Conservation (phyloP, 2,329 filamentous ascomycete species). For the Penicillium sp. region DNA sequence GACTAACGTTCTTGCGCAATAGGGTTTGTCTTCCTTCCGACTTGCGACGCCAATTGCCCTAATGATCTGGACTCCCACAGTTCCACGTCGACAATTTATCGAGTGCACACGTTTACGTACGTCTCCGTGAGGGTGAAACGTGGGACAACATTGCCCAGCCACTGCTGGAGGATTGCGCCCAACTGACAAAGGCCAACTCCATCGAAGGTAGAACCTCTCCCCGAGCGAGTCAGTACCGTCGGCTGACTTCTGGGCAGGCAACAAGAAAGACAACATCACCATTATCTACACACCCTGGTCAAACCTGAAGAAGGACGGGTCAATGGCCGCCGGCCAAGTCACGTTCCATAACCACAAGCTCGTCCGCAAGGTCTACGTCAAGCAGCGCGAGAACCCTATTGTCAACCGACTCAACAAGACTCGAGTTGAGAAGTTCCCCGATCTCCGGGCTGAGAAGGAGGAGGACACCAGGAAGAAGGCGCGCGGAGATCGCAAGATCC, state of each 20-base stretch:
- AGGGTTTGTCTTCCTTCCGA: constrained; percentile 33
- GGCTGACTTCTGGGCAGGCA: constrained; percentile 59
- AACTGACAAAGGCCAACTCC: constrained; percentile 97
- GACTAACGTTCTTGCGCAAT: constrained; percentile 10
- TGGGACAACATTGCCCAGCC: constrained; percentile 81
- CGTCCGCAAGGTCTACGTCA: constrained; percentile 80
- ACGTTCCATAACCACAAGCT: constrained; percentile 85
- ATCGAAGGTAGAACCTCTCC: constrained; percentile 71
- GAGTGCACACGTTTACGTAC: constrained; percentile 93
- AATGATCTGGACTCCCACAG: constrained; percentile 45
- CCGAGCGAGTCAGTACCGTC: not conserved
- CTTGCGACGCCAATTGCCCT: constrained; percentile 8
- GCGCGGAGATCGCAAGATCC: constrained; percentile 59
- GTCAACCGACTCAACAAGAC: constrained; percentile 99
- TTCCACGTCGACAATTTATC: constrained; percentile 98
- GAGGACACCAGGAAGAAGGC: constrained; percentile 71
- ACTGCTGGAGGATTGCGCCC: constrained; percentile 84
- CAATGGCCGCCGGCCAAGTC: constrained; percentile 94
- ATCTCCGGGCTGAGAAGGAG: constrained; percentile 80
- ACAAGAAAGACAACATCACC: constrained; percentile 98
- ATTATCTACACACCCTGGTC: constrained; percentile 98
- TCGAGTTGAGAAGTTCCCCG: constrained; percentile 81
- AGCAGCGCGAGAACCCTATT: constrained; percentile 80
- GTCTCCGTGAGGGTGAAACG: constrained; percentile 72
- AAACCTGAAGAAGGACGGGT: constrained; percentile 91